Evolutionary conservation across 495 filamentous ascomycete species (phyloP), one percentile per base, ranked within the genome.

Genomic region (Aspergillus homomorphus): DNA sequence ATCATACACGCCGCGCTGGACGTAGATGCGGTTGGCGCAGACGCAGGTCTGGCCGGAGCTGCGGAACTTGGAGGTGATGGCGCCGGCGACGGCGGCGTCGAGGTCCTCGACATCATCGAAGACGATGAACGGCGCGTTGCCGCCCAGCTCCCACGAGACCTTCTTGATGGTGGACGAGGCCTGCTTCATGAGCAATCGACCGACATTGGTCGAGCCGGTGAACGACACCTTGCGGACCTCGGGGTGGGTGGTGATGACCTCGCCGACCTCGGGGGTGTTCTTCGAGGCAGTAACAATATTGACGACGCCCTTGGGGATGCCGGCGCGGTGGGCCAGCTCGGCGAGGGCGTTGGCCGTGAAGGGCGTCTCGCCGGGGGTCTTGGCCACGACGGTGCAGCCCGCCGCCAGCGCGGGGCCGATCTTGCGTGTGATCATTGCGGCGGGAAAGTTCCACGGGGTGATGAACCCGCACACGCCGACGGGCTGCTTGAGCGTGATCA

Each of bases 391-490:
- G 1, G 92, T 92, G 69, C 92, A 96, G 7, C 87, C 87, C 4
- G 87, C 88, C 33, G 87, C 92, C 54, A 96, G 76, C 22, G 92
- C 92, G 3, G 92, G 89, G 1, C 84, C 92, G 56, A 92, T 84
- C 73, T 96, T 96, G 23, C 92, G 77, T 3, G 92, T 93, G 62
- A 95, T 88, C 92, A 96, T 96, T 7, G 92, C 92, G 8, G 89
- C 87, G 2, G 92, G 92, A 73, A 95, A 96, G 75, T 96, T 96
- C 92, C 92, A 96, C 22, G 94, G 94, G 20, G 94, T 97, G 69
- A 98, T 96, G 30, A 98, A 77, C 14, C 91, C 93, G 65, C 90
- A 95, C 14, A 98, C 93, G 61, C 94, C 94, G 46, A 98, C 84
- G 6, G 94, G 93, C 73, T 97, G 86, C 71, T 89, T 90, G 21